Evolutionary conservation across 2,329 filamentous ascomycete species (phyloP).

Genomic region (Eutypella sp.): DNA sequence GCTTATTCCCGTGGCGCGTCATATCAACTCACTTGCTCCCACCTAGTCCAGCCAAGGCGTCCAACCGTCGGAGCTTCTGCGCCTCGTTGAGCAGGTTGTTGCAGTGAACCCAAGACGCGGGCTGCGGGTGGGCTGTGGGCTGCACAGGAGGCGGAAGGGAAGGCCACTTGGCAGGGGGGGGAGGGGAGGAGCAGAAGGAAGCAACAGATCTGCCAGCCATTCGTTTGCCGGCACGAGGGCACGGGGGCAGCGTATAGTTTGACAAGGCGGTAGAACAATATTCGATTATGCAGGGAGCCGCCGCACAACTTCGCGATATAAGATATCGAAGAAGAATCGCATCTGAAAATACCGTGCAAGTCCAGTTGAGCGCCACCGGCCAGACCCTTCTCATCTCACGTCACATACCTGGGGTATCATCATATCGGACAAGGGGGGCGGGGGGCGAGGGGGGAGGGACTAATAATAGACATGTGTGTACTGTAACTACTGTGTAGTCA

Average conservation of each 20-base stretch:
- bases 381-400: background rate
- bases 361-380: no score
- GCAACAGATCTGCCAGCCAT: background rate
- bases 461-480: no score
- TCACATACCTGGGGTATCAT: no score
- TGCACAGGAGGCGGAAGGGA: background rate
- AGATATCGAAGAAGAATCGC: background rate
- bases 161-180: background rate
- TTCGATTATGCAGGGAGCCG: background rate
- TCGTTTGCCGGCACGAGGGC: background rate
- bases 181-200: background rate
- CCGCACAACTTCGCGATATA: background rate
- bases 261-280: background rate
- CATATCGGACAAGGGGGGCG: no score
- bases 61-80: background rate
- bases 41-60: background rate
- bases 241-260: background rate
- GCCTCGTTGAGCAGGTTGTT: background rate
- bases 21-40: background rate
- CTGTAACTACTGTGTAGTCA: no score
- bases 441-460: no score
- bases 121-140: no score
- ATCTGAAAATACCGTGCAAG: background rate
- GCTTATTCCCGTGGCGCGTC: background rate
- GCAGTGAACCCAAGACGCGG: background rate